Conservation (phyloP, 1,139 yeast species). For the Lodderomyces metapsilosis region DNA sequence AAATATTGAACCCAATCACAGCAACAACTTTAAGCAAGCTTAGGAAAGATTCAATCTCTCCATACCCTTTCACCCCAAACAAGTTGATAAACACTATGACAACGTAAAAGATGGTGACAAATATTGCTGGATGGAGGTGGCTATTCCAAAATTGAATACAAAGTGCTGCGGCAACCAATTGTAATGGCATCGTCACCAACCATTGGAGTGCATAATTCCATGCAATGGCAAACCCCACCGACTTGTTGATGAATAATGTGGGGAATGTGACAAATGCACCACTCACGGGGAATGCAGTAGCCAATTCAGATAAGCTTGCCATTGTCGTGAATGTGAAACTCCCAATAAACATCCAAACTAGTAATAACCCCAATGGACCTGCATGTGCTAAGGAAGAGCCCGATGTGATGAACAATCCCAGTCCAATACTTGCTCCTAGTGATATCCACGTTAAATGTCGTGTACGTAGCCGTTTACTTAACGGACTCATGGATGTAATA, state of each 20-base stretch:
- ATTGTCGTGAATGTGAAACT: slow-evolving; percentile 33
- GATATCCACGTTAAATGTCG: slow-evolving; percentile 45
- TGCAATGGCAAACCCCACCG: slow-evolving; percentile 42
- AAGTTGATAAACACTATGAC: slow-evolving; percentile 28
- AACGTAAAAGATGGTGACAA: slow-evolving; percentile 31
- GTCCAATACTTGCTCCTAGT: slow-evolving; percentile 43
- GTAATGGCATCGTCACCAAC: slow-evolving; percentile 38
- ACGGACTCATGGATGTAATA: slow-evolving; percentile 30
- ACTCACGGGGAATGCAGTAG: slow-evolving; percentile 39
- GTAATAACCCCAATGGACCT: slow-evolving; percentile 36
- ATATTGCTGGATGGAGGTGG: slow-evolving; percentile 27
- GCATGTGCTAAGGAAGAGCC: slow-evolving; percentile 33
- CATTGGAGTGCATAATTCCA: slow-evolving; percentile 45
- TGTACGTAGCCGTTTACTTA: slow-evolving; percentile 32
- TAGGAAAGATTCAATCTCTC: slow-evolving; percentile 34
- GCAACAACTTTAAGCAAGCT: slow-evolving; percentile 31
- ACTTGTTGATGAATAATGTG: slow-evolving; percentile 35
- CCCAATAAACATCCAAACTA: slow-evolving; percentile 34
- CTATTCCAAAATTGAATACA: slow-evolving; percentile 32
- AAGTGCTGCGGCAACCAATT: slow-evolving; percentile 39
- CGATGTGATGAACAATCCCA: slow-evolving; percentile 40
- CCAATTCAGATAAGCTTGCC: slow-evolving; percentile 37
- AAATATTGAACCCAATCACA: slow-evolving; percentile 31
- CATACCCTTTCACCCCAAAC: slow-evolving; percentile 38
- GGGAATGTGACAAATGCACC: slow-evolving; percentile 42